phyloP scores from a whole-genome alignment of 257 asterid species.

The Fraxinus excelsior region DNA sequence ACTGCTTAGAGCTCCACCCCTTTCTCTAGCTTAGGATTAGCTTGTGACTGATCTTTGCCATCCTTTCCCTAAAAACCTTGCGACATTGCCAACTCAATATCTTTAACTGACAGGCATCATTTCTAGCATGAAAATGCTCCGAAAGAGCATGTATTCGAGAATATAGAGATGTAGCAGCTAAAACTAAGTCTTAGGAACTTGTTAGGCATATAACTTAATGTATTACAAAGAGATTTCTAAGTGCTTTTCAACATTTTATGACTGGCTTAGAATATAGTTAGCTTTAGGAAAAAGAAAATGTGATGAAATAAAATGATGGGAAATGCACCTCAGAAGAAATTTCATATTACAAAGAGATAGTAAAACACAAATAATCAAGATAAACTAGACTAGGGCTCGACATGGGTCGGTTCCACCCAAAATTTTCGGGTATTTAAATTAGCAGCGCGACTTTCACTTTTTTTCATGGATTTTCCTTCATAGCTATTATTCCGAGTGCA shows the following conservation, averaged over 20 bases:
- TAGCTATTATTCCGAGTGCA: not conserved
- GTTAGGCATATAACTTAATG: not conserved
- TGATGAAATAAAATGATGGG: not conserved
- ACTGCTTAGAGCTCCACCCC: not conserved
- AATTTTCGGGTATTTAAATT: too few species aligned
- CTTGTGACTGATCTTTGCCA: not conserved
- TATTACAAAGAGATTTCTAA: not conserved
- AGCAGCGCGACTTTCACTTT: too few species aligned
- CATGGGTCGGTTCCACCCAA: too few species aligned
- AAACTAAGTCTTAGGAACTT: not conserved
- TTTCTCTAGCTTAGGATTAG: not conserved
- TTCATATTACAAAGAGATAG: too few species aligned
- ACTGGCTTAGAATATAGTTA: not conserved
- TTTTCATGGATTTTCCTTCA: too few species aligned
- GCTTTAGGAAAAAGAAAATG: not conserved
- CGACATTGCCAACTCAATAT: not conserved
- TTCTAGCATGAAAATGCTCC: not conserved
- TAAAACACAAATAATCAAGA: not conserved
- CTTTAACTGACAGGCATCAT: not conserved
- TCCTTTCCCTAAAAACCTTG: not conserved
- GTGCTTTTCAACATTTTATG: not conserved
- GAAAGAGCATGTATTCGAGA: not conserved
- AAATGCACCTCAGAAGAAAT: not conserved
- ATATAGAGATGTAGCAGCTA: too few species aligned
- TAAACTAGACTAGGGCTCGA: not conserved